These are phyloP conservation scores for Aethionema arabicum DNA, from an alignment of 345 rosid genomes.

Conservation along the genomic window DNA sequence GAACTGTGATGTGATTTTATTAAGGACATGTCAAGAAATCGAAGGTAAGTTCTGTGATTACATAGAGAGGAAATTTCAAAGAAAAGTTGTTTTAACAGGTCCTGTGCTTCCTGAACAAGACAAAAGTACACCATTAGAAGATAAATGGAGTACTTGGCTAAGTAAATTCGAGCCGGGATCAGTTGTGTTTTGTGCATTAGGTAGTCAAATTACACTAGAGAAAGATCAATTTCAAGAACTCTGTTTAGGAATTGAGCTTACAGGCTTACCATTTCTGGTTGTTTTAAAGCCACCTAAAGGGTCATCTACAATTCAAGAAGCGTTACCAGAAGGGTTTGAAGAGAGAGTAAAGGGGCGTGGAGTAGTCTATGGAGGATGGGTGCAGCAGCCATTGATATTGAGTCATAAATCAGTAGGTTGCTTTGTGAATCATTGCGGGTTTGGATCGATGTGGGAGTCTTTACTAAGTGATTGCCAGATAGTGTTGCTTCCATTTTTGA, in stretches of 20 bases:
- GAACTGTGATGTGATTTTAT: conserved; percentile 40
- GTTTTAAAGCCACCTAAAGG: conserved; percentile 45
- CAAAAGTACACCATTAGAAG: conserved; percentile 32
- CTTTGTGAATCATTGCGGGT: conserved; percentile 45
- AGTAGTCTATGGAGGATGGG: conserved; percentile 43
- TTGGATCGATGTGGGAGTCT: conserved; percentile 51
- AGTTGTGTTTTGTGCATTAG: conserved; percentile 44
- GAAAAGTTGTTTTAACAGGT: conserved; percentile 39
- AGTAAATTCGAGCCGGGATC: conserved; percentile 22
- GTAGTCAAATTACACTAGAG: conserved; percentile 37
- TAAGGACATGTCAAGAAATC: conserved; percentile 41
- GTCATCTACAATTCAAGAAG: conserved; percentile 40
- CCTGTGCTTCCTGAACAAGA: conserved; percentile 39
- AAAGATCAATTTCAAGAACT: conserved; percentile 49
- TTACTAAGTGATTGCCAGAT: conserved; percentile 41
- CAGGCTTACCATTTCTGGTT: conserved; percentile 40
- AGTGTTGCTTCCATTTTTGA: conserved; percentile 42
- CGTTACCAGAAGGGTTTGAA: conserved; percentile 42
- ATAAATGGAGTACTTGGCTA: conserved; percentile 19
- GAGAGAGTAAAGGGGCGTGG: conserved; percentile 43
- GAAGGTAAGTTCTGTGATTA: conserved; percentile 47
- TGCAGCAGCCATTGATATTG: conserved; percentile 37
- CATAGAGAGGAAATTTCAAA: conserved; percentile 9
- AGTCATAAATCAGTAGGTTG: conserved; percentile 43
- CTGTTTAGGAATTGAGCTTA: conserved; percentile 43